Conservation (phyloP, 768 basidiomycete species). For the Auriscalpium vulgare region DNA sequence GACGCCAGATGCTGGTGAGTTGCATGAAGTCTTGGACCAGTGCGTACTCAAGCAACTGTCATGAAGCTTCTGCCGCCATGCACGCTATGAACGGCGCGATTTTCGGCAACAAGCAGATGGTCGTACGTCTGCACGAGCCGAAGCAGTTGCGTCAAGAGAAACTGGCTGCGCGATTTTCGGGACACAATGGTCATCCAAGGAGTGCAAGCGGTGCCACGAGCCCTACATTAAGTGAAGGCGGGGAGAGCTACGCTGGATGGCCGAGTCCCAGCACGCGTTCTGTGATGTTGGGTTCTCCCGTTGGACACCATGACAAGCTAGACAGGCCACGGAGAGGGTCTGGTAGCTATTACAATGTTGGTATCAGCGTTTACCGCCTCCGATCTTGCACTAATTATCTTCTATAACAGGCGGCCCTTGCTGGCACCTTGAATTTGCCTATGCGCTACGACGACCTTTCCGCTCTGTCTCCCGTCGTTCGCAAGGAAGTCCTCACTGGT, state of each 20-base stretch:
- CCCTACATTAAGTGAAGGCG: slow-evolving; percentile 75
- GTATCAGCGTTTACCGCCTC: slow-evolving; percentile 14
- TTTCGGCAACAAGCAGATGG: slow-evolving; percentile 68
- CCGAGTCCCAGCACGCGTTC: slow-evolving; percentile 60
- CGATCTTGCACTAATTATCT: not conserved
- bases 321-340: slow-evolving; percentile 41
- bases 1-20: slow-evolving; percentile 69
- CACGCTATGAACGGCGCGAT: slow-evolving; percentile 72
- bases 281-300: slow-evolving; percentile 47
- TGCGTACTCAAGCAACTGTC: not conserved
- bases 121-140: slow-evolving; percentile 85
- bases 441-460: slow-evolving; percentile 86
- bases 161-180: slow-evolving; percentile 69
- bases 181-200: slow-evolving; percentile 72
- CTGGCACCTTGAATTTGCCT: slow-evolving; percentile 71
- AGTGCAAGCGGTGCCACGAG: slow-evolving; percentile 79
- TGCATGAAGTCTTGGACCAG: not conserved
- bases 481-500: slow-evolving; percentile 78
- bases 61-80: slow-evolving; percentile 62
- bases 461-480: slow-evolving; percentile 76
- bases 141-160: slow-evolving; percentile 89
- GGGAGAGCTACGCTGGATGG: slow-evolving; percentile 69
- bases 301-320: slow-evolving; percentile 11
- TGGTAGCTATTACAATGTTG: slow-evolving; percentile 81
- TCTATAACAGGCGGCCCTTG: slow-evolving; percentile 58